phyloP scores from a whole-genome alignment of 78 protist genomes.

The Dictyostelium intermedium region DNA sequence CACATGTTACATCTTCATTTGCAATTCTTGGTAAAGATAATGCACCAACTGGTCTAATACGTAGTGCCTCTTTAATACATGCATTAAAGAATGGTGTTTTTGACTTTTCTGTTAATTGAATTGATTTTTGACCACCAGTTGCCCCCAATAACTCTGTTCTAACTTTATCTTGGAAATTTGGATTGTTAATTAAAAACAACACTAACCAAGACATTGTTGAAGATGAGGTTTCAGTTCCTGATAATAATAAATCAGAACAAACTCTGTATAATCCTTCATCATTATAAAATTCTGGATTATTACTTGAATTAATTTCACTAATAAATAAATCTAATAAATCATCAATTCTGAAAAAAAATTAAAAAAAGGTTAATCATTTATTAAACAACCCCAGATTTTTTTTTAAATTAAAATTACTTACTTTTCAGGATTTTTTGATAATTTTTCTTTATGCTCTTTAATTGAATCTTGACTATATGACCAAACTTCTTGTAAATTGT shows the following conservation, averaged over 20 bases:
- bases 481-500: slow-evolving; percentile 34
- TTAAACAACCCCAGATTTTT: no score
- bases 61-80: slow-evolving; percentile 55
- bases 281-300: neutral
- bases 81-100: slow-evolving; percentile 55
- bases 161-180: slow-evolving; percentile 14
- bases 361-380: neutral
- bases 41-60: slow-evolving; percentile 77
- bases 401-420: no score
- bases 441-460: neutral
- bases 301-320: slow-evolving; percentile 11
- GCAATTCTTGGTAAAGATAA: slow-evolving; percentile 36
- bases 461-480: slow-evolving; percentile 9
- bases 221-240: slow-evolving; percentile 63
- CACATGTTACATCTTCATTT: neutral
- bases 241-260: slow-evolving; percentile 26
- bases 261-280: slow-evolving; percentile 43
- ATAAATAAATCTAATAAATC: slow-evolving; percentile 49
- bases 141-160: slow-evolving; percentile 18
- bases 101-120: neutral
- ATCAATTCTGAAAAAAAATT: neutral
- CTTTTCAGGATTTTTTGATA: neutral
- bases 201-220: slow-evolving; percentile 55
- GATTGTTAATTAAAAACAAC: slow-evolving; percentile 35
- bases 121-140: neutral